Percentiles rank a stretch among this genome's conserved stretches.
Evolutionary conservation across 1,284 basidiomycete genomes (phyloP).

Genomic region (Melampsora larici-populina): DNA sequence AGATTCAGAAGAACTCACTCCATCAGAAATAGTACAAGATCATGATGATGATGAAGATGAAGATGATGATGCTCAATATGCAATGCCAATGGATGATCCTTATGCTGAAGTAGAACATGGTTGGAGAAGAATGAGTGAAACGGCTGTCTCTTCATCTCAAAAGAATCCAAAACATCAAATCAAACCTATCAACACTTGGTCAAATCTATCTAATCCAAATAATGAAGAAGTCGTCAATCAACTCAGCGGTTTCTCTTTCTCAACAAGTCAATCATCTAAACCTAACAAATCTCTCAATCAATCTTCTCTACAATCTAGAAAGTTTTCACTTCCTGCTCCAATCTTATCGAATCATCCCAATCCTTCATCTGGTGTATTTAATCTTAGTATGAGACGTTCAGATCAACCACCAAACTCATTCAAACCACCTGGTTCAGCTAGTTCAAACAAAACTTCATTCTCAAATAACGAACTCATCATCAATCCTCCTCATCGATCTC

Average conservation of each 20-base stretch:
- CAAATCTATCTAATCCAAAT: background rate
- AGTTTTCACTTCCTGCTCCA: slow-evolving; percentile 12
- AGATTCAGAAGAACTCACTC: too few species aligned
- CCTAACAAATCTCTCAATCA: background rate
- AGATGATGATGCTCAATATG: slow-evolving; percentile 21
- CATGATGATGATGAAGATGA: background rate
- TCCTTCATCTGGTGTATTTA: background rate
- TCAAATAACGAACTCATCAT: slow-evolving; percentile 24
- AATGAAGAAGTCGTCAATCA: slow-evolving; percentile 37
- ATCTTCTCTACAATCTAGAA: background rate
- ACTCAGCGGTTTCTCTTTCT: slow-evolving; percentile 10
- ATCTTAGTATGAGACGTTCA: slow-evolving; percentile 9
- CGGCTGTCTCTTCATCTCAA: background rate
- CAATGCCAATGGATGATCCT: slow-evolving; percentile 38
- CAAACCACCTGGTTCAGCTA: slow-evolving; percentile 1
- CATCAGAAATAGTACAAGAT: background rate
- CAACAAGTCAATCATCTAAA: background rate
- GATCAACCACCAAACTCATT: slow-evolving; percentile 11
- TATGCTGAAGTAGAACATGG: slow-evolving; percentile 34
- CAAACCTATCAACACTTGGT: slow-evolving; percentile 6
- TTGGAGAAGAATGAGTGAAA: slow-evolving; percentile 24
- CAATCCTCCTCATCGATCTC: slow-evolving; percentile 9
- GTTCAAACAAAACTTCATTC: slow-evolving; percentile 31
- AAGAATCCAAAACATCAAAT: background rate
- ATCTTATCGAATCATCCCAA: background rate